These are phyloP conservation scores for Neohortaea acidophila DNA, from an alignment of 495 filamentous ascomycete genomes.

Conservation along the genomic window DNA sequence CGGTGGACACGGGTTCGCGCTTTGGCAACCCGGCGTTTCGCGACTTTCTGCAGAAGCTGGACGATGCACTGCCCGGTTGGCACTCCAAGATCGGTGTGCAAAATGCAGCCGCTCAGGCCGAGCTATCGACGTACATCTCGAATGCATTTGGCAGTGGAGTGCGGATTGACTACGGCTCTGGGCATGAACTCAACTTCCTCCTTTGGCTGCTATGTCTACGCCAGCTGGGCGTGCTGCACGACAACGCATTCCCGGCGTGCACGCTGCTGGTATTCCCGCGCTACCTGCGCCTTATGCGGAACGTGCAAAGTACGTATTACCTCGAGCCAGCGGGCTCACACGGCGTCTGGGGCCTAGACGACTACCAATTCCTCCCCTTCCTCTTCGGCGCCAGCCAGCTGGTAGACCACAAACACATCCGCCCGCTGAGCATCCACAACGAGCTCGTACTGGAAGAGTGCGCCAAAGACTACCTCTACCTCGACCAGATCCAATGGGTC, in stretches of 20 bases:
- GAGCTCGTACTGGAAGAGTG: slow-evolving; percentile 73
- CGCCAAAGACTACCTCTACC: slow-evolving; percentile 66
- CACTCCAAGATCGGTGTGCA: slow-evolving; percentile 31
- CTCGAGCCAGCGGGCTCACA: slow-evolving; percentile 90
- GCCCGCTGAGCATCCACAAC: slow-evolving; percentile 76
- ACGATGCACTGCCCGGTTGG: slow-evolving; percentile 38
- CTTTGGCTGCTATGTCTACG: slow-evolving; percentile 86
- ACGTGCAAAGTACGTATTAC: slow-evolving; percentile 77
- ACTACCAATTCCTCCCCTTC: slow-evolving; percentile 96
- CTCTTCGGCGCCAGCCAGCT: slow-evolving; percentile 87
- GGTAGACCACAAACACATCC: slow-evolving; percentile 71
- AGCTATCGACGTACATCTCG: slow-evolving; percentile 64
- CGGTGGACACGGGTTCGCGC: slow-evolving; percentile 71
- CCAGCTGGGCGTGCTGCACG: slow-evolving; percentile 51
- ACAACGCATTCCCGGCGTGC: slow-evolving; percentile 51
- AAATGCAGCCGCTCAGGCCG: slow-evolving; percentile 40
- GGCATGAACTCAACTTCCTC: slow-evolving; percentile 91
- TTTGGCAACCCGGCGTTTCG: slow-evolving; percentile 93
- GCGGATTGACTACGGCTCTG: slow-evolving; percentile 93
- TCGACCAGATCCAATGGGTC: slow-evolving; percentile 83
- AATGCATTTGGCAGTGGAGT: slow-evolving; percentile 72
- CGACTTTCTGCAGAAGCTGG: slow-evolving; percentile 59
- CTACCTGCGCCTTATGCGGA: slow-evolving; percentile 68
- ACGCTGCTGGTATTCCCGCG: slow-evolving; percentile 63
- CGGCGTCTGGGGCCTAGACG: slow-evolving; percentile 45